Percentiles rank a stretch among this genome's conserved stretches.
Conservation (phyloP, 2,329 filamentous ascomycete genomes). For the Cladophialophora carrionii region DNA sequence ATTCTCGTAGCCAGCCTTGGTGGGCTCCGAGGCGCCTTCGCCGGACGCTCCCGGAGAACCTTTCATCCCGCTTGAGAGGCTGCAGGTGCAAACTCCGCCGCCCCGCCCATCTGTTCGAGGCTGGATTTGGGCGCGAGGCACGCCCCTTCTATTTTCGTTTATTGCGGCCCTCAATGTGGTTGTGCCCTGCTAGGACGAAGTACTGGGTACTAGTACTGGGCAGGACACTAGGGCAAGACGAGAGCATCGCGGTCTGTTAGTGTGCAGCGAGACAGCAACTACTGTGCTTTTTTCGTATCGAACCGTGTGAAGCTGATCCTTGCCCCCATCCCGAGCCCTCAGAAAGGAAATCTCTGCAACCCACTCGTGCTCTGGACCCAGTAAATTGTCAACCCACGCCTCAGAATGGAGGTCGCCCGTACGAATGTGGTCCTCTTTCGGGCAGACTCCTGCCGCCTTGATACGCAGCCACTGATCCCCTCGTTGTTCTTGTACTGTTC, state of each 20-base stretch:
- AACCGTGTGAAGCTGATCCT: too few relatives aligned
- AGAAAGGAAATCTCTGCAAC: background rate
- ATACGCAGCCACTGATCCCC: background rate
- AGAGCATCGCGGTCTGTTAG: background rate
- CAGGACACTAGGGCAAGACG: background rate
- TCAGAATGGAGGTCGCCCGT: background rate
- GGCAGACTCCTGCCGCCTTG: background rate
- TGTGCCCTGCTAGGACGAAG: background rate
- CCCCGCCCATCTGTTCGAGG: background rate
- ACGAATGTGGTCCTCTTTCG: background rate
- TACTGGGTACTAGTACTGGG: too few relatives aligned
- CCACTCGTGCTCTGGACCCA: background rate
- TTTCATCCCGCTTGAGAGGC: background rate
- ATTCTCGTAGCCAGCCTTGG: background rate
- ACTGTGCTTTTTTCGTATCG: background rate
- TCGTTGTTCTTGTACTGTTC: background rate
- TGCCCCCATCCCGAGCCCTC: background rate
- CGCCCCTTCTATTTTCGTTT: background rate
- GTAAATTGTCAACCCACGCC: background rate
- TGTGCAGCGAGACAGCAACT: background rate
- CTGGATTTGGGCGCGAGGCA: background rate
- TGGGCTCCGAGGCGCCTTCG: too few relatives aligned
- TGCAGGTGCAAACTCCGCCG: slow-evolving; percentile 1
- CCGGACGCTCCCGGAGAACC: background rate
- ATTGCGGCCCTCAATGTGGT: background rate